Base-by-base conservation (phyloP, 202 grass and related monocot genomes). In the Carex sylvatica region DNA sequence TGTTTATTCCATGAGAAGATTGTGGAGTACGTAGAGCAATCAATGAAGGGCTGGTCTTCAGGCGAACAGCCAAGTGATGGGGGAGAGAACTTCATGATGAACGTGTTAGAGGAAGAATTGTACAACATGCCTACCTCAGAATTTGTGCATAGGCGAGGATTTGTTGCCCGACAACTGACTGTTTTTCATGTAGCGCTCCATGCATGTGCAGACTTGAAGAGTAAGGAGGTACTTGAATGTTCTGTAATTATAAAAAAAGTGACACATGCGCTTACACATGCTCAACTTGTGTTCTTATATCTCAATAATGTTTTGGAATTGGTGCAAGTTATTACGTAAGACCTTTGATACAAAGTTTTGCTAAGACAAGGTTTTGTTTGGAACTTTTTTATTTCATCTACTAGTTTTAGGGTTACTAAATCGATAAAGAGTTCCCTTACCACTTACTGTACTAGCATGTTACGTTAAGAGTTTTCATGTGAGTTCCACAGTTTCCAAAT, bases 51-150 rank as follows among this genome's bases (percentile, higher is more conserved):
- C 65, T 98, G 95, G 95, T 86, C 89, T 70, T 93, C 87, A 64
- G 51, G 93, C 84, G 95, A 98, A 87, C 88, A 90, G 72, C 23
- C 87, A 71, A 93, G 87, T 19, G 91, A 98, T 59, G 91, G 53
- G 44, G 92, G 92, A 71, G 91, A 98, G 85, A 98, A 92, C 89
- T 86, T 95, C 83, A 98, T 98, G 95, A 98, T 98, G 95, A 98
- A 98, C 74, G 89, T 98, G 18, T 90, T 88, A 56, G 95, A 98
- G 63, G 95, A 98, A 83, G 95, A 98, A 66, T 19, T 98, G 20
- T 98, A 98, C 85, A 98, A 98, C 54, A 84, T 98, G 71, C 95
- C 95, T 71, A 98, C 95, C 80, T 87, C 91, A 90, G 95, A 98
- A 68, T 93, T 87, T 95, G 36, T 88, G 61, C 74, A 98, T 35